These are phyloP conservation scores for Ramalina peruviana DNA, from an alignment of 495 filamentous ascomycete species.

Conservation along the genomic window DNA sequence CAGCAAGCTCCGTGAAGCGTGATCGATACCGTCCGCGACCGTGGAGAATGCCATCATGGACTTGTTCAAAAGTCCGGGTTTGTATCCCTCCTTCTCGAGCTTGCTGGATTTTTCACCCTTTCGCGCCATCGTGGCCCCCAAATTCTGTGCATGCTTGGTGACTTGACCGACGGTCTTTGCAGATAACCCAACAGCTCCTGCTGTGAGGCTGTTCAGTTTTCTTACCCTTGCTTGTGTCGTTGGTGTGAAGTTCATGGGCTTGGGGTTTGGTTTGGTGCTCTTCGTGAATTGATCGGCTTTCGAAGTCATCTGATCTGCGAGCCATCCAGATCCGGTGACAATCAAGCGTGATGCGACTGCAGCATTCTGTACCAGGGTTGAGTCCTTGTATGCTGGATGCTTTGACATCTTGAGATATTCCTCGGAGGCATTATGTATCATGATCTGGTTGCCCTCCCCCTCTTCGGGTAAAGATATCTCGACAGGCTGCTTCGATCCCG, in stretches of 20 bases:
- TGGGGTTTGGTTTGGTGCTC: slow-evolving; percentile 56
- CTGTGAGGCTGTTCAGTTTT: slow-evolving; percentile 69
- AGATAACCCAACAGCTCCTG: slow-evolving; percentile 60
- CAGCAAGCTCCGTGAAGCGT: slow-evolving; percentile 64
- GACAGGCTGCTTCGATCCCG: slow-evolving; percentile 84
- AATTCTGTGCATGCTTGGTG: slow-evolving; percentile 66
- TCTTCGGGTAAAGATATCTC: slow-evolving; percentile 73
- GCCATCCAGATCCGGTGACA: slow-evolving; percentile 66
- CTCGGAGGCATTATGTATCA: slow-evolving; percentile 58
- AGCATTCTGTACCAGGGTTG: slow-evolving; percentile 76
- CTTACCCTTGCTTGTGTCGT: slow-evolving; percentile 72
- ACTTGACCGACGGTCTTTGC: slow-evolving; percentile 79
- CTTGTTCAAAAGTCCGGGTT: slow-evolving; percentile 88
- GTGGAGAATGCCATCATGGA: slow-evolving; percentile 93
- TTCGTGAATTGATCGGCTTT: slow-evolving; percentile 71
- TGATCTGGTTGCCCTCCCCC: slow-evolving; percentile 53
- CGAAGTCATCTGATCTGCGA: slow-evolving; percentile 59
- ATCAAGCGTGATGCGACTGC: slow-evolving; percentile 85
- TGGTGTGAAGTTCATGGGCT: slow-evolving; percentile 78
- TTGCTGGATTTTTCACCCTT: slow-evolving; percentile 41
- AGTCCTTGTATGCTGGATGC: slow-evolving; percentile 81
- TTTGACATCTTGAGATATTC: slow-evolving; percentile 69
- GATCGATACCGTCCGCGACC: slow-evolving; percentile 81
- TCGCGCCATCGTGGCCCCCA: slow-evolving; percentile 61
- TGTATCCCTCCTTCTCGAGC: slow-evolving; percentile 57